A percentile compares a stretch with the other conserved stretches of the same genome.
Evolutionary conservation across 148 eudicot species (phyloP).

Genomic region (Camellia lanceoleosa): DNA sequence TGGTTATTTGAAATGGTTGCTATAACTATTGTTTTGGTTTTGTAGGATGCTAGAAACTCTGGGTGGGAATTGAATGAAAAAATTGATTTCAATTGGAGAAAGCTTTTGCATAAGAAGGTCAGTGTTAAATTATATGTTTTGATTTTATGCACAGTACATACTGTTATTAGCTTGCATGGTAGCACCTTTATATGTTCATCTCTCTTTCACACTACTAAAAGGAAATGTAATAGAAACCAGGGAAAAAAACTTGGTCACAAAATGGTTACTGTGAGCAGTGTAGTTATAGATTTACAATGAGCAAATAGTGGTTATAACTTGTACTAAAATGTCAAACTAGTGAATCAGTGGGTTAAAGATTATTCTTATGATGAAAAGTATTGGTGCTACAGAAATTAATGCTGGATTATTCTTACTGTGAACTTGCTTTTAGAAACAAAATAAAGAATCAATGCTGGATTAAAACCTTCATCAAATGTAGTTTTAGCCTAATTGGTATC

Average conservation of each 20-base stretch:
- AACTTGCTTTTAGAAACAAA: background rate
- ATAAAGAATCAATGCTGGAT: background rate
- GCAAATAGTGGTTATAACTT: too few relatives aligned
- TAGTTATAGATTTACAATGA: too few relatives aligned
- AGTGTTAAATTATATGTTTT: conserved; percentile 18
- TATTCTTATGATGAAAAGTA: background rate
- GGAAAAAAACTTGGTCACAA: background rate
- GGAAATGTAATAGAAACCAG: background rate
- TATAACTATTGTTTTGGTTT: conserved; percentile 3
- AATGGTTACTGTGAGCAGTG: background rate
- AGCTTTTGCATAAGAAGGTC: conserved; percentile 93
- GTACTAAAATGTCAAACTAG: background rate
- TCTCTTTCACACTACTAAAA: background rate
- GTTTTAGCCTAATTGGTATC: background rate
- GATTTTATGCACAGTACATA: background rate
- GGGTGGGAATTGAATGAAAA: conserved; percentile 95
- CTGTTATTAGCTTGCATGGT: background rate
- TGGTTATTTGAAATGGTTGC: conserved; percentile 10
- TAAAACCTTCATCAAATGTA: background rate
- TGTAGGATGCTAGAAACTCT: conserved; percentile 82
- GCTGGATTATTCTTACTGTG: background rate
- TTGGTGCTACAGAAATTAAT: background rate
- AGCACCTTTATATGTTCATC: background rate
- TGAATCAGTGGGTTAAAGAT: background rate
- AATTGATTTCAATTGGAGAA: conserved; percentile 87